Conservation (phyloP, 2,329 filamentous ascomycete species). For the Phaeosphaeria sp. region DNA sequence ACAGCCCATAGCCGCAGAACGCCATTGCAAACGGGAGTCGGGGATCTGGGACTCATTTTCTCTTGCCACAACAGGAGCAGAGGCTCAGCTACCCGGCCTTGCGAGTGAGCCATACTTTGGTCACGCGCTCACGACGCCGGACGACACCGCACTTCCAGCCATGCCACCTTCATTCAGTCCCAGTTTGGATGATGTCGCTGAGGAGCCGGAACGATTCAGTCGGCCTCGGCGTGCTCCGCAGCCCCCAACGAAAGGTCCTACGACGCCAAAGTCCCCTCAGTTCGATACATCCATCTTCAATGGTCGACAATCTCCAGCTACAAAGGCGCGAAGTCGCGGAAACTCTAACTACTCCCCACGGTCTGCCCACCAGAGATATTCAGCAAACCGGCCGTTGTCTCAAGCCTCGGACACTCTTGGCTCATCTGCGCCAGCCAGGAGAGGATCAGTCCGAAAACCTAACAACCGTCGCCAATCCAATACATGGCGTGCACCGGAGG, state of each 20-base stretch:
- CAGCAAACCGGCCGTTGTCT: slow-evolving; percentile 40
- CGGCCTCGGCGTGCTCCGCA: slow-evolving; percentile 43
- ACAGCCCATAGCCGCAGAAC: slow-evolving; percentile 2
- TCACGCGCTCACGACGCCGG: slow-evolving; percentile 53
- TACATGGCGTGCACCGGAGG: slow-evolving; percentile 46
- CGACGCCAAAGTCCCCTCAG: slow-evolving; percentile 34
- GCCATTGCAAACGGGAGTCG: slow-evolving; percentile 37
- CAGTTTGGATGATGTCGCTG: slow-evolving; percentile 44
- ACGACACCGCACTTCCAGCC: slow-evolving; percentile 48
- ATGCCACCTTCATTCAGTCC: slow-evolving; percentile 51
- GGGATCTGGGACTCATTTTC: slow-evolving; percentile 41
- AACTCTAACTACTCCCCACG: slow-evolving; percentile 35
- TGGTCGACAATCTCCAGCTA: slow-evolving; percentile 28
- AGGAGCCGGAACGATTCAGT: slow-evolving; percentile 45
- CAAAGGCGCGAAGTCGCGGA: slow-evolving; percentile 23
- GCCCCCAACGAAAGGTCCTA: slow-evolving; percentile 34
- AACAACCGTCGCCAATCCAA: slow-evolving; percentile 39
- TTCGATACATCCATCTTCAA: slow-evolving; percentile 38
- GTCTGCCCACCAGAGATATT: slow-evolving; percentile 19
- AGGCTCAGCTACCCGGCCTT: slow-evolving; percentile 30
- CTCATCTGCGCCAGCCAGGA: slow-evolving; percentile 47
- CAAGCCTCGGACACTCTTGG: slow-evolving; percentile 55
- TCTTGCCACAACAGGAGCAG: slow-evolving; percentile 21
- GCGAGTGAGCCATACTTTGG: slow-evolving; percentile 38
- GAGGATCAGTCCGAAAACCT: slow-evolving; percentile 27